Conservation (phyloP, 192 early-diverging fungal species). For the Coemansia sp. region DNA sequence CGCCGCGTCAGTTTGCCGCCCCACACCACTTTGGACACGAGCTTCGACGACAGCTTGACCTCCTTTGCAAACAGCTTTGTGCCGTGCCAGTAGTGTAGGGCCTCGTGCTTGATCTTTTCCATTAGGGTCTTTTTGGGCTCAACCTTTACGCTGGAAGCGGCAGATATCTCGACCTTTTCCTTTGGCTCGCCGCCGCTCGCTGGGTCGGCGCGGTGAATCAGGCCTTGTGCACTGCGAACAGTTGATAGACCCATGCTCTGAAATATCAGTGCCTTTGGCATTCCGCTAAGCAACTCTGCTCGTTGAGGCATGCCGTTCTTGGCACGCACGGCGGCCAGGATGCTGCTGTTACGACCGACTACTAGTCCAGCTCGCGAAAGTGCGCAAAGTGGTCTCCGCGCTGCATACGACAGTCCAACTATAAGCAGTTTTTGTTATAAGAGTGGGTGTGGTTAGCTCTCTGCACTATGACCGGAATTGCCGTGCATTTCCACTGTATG, state of each 20-base stretch:
- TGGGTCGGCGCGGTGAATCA: conserved; percentile 4
- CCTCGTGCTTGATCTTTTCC: conserved; percentile 84
- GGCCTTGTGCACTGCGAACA: conserved; percentile 10
- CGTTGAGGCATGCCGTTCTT: not conserved
- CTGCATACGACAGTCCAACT: conserved; percentile 12
- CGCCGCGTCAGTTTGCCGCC: conserved; percentile 80
- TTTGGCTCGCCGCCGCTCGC: conserved; percentile 1
- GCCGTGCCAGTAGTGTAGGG: conserved; percentile 90
- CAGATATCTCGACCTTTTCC: conserved; percentile 6
- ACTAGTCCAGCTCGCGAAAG: not conserved
- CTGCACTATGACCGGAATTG: not conserved
- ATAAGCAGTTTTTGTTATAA: not conserved
- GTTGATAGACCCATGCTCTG: conserved; percentile 31
- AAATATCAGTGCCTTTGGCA: conserved; percentile 27
- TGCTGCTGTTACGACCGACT: conserved; percentile 1
- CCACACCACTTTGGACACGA: conserved; percentile 70
- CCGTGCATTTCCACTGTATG: not conserved
- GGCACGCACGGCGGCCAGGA: not conserved
- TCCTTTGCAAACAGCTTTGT: conserved; percentile 88
- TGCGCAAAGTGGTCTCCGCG: conserved; percentile 3
- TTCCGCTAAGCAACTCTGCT: not conserved
- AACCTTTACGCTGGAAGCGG: not conserved
- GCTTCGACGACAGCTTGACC: conserved; percentile 76
- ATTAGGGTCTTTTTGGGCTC: conserved; percentile 61
- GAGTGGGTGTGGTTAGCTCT: not conserved